Percentiles rank a stretch among this genome's conserved stretches.
Conservation (phyloP, 2,329 filamentous ascomycete species). For the Penicillium occitanis region DNA sequence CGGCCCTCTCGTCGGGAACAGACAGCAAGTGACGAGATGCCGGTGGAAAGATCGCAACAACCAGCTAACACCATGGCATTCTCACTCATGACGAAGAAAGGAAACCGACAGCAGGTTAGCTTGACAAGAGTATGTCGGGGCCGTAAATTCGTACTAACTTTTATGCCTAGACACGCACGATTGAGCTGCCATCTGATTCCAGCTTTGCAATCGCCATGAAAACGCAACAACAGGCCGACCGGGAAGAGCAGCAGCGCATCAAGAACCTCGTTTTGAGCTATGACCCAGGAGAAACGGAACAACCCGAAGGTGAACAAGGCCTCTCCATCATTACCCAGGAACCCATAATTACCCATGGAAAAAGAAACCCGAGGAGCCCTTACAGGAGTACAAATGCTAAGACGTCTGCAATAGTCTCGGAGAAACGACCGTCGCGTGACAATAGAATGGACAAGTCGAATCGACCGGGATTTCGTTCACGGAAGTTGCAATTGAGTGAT, state of each 20-base stretch:
- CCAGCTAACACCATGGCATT: conserved; percentile 81
- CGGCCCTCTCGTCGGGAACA: conserved; percentile 65
- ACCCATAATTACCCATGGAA: conserved; percentile 23
- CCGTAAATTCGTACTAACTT: neutral
- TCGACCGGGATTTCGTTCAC: conserved; percentile 74
- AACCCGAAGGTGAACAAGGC: conserved; percentile 68
- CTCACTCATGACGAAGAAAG: conserved; percentile 90
- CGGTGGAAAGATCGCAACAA: conserved; percentile 32
- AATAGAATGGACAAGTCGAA: conserved; percentile 55
- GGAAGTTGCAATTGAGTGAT: conserved; percentile 92
- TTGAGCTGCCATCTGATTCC: conserved; percentile 82
- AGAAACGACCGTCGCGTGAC: conserved; percentile 47
- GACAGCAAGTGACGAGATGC: conserved; percentile 41
- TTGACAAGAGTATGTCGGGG: neutral
- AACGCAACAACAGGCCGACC: conserved; percentile 89
- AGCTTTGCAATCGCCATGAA: conserved; percentile 96
- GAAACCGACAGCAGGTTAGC: conserved; percentile 84
- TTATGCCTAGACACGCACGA: conserved; percentile 71
- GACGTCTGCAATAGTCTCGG: conserved; percentile 34
- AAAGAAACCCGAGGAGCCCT: conserved; percentile 27
- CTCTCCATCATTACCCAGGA: conserved; percentile 23
- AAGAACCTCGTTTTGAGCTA: conserved; percentile 97
- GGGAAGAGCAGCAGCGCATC: conserved; percentile 96
- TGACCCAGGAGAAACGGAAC: conserved; percentile 78
- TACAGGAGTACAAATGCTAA: conserved; percentile 38